phyloP scores from a whole-genome alignment of 768 basidiomycete species.

The Candolleomyces eurysporus region DNA sequence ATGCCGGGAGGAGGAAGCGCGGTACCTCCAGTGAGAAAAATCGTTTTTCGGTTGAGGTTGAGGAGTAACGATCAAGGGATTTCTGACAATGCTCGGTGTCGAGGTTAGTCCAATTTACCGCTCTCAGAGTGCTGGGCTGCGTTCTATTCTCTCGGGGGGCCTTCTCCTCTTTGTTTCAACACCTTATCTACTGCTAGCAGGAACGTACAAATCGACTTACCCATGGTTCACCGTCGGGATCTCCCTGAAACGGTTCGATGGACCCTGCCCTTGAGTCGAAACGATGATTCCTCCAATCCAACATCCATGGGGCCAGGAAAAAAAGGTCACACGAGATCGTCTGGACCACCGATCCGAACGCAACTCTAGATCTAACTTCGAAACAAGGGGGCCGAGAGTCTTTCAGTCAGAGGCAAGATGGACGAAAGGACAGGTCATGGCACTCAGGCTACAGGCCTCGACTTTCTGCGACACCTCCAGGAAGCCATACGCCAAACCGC shows the following conservation, averaged over 20 bases:
- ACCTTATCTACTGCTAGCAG: conserved; percentile 4
- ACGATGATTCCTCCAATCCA: conserved; percentile 10
- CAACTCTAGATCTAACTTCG: neutral
- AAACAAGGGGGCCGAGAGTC: neutral
- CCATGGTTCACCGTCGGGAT: conserved; percentile 25
- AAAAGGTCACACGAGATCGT: conserved; percentile 4
- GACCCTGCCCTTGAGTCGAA: neutral
- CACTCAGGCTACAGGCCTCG: neutral
- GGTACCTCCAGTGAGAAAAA: conserved; percentile 15
- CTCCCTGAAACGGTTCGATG: neutral
- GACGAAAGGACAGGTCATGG: neutral
- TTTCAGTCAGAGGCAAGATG: neutral
- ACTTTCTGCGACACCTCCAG: neutral
- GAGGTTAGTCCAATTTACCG: conserved; percentile 10
- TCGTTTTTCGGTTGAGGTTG: conserved; percentile 19
- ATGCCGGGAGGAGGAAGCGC: conserved; percentile 15
- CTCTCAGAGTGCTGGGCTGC: neutral
- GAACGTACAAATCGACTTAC: conserved; percentile 20
- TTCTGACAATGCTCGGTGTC: conserved; percentile 7
- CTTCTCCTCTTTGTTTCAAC: neutral
- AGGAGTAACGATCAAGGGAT: conserved; percentile 24
- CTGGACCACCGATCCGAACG: neutral
- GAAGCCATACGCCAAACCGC: too few species aligned
- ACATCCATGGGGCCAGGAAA: conserved; percentile 4
- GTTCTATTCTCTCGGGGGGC: neutral